These are phyloP conservation scores for Parachaetomium inaequale DNA, from an alignment of 495 filamentous ascomycete species.

Conservation along the genomic window DNA sequence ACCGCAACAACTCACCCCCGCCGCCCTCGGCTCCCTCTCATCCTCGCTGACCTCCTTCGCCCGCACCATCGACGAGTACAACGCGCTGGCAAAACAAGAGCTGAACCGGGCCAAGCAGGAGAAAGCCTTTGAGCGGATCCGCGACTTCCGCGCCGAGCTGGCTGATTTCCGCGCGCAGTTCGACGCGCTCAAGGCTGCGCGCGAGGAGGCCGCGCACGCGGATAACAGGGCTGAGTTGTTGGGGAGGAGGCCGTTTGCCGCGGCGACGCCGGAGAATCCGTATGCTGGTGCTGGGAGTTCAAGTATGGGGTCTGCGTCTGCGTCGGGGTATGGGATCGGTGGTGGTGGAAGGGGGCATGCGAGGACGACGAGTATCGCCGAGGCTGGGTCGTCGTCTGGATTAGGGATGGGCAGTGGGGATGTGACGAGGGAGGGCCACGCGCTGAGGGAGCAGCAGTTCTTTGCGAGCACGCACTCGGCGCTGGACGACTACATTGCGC, in stretches of 20 bases:
- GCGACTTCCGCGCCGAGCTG: conserved; percentile 80
- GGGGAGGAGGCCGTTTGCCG: conserved; percentile 81
- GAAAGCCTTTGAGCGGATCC: conserved; percentile 81
- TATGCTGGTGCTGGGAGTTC: conserved; percentile 62
- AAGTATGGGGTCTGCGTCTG: neutral
- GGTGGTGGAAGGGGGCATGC: conserved; percentile 29
- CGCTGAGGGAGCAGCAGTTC: conserved; percentile 88
- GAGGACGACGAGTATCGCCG: conserved; percentile 28
- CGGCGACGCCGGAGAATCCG: conserved; percentile 90
- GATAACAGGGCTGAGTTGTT: conserved; percentile 79
- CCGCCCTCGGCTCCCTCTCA: conserved; percentile 50
- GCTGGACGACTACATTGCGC: conserved; percentile 89
- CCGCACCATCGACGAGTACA: conserved; percentile 92
- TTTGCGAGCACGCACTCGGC: conserved; percentile 71
- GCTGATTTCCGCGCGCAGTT: conserved; percentile 72
- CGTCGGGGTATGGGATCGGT: conserved; percentile 28
- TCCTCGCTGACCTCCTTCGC: conserved; percentile 84
- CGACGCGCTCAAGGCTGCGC: conserved; percentile 66
- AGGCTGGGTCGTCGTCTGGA: conserved; percentile 26
- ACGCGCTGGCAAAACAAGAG: conserved; percentile 78
- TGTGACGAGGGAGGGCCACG: conserved; percentile 69
- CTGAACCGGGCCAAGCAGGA: conserved; percentile 81
- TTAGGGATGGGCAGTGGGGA: conserved; percentile 56
- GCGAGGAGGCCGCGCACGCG: conserved; percentile 70
- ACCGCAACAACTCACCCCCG: conserved; percentile 40